Conservation (phyloP, 495 filamentous ascomycete species). For the Cladorrhinum samala region DNA sequence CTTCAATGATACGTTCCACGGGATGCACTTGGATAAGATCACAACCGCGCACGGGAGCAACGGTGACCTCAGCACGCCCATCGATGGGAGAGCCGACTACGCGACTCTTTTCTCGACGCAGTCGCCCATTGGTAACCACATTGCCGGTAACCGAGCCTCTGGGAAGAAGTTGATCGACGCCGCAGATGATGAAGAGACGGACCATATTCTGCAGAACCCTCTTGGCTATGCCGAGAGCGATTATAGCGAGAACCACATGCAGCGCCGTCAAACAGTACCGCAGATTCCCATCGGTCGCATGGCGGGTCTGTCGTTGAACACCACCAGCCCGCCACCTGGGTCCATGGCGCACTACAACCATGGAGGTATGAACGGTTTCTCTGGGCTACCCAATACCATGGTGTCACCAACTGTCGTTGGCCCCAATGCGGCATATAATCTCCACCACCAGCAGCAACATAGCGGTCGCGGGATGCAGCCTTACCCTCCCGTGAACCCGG, state of each 20-base stretch:
- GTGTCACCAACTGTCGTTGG: slow-evolving; percentile 55
- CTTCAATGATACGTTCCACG: slow-evolving; percentile 73
- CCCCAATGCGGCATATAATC: slow-evolving; percentile 37
- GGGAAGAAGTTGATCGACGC: slow-evolving; percentile 81
- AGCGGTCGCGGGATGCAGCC: slow-evolving; percentile 58
- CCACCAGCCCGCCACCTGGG: slow-evolving; percentile 53
- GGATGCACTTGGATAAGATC: slow-evolving; percentile 64
- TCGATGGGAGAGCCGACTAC: slow-evolving; percentile 55
- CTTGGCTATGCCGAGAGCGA: slow-evolving; percentile 79
- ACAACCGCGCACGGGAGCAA: slow-evolving; percentile 55
- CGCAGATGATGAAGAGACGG: slow-evolving; percentile 75
- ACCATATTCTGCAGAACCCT: slow-evolving; percentile 75
- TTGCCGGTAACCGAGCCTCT: slow-evolving; percentile 60
- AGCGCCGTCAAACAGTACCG: slow-evolving; percentile 68
- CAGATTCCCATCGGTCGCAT: slow-evolving; percentile 65
- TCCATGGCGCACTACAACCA: slow-evolving; percentile 48
- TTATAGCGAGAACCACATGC: slow-evolving; percentile 64
- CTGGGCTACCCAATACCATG: slow-evolving; percentile 41
- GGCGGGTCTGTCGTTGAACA: slow-evolving; percentile 64
- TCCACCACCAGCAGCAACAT: no score
- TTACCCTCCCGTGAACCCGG: slow-evolving; percentile 86
- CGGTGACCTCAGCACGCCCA: slow-evolving; percentile 51
- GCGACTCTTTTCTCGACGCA: slow-evolving; percentile 77
- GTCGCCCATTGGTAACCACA: slow-evolving; percentile 72
- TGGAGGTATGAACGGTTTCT: slow-evolving; percentile 33